Conservation (phyloP, 139 green algal species). For the Chlorella sp. region DNA sequence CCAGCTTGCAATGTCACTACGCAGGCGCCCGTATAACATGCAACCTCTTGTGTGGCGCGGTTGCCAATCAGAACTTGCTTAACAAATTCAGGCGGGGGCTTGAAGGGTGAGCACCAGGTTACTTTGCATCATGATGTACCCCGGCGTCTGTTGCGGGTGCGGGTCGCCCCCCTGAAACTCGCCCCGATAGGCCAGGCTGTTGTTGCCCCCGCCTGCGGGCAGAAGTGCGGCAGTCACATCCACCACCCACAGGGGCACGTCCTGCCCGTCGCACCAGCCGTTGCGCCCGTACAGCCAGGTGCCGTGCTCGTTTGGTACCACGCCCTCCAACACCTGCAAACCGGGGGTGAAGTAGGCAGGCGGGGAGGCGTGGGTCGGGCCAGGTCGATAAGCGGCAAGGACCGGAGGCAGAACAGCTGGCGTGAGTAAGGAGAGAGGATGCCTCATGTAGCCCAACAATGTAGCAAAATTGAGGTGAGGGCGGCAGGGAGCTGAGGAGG, state of each 20-base stretch:
- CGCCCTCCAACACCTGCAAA: constrained; percentile 53
- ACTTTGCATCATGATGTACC: constrained; percentile 52
- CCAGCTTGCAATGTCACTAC: no score
- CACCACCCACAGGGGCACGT: constrained; percentile 31
- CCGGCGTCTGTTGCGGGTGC: constrained; percentile 11
- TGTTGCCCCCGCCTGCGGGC: not conserved
- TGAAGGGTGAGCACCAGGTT: constrained; percentile 10
- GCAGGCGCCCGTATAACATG: no score
- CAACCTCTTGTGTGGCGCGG: no score
- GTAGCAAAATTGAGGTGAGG: no score
- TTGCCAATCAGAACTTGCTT: not conserved
- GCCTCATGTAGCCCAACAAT: no score
- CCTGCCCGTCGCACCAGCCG: constrained; percentile 65
- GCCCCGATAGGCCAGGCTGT: constrained; percentile 37
- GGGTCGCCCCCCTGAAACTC: constrained; percentile 28
- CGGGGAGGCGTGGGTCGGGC: no score
- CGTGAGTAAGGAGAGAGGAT: no score
- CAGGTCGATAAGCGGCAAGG: no score
- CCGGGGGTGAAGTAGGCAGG: no score
- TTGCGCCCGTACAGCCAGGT: constrained; percentile 66
- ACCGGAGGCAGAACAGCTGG: no score
- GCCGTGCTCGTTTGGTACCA: constrained; percentile 66
- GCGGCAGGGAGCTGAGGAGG: no score
- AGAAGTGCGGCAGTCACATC: constrained; percentile 39
- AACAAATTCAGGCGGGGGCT: not conserved